Evolutionary conservation across 2,329 filamentous ascomycete species (phyloP).

Genomic region (Apiospora phragmitis): DNA sequence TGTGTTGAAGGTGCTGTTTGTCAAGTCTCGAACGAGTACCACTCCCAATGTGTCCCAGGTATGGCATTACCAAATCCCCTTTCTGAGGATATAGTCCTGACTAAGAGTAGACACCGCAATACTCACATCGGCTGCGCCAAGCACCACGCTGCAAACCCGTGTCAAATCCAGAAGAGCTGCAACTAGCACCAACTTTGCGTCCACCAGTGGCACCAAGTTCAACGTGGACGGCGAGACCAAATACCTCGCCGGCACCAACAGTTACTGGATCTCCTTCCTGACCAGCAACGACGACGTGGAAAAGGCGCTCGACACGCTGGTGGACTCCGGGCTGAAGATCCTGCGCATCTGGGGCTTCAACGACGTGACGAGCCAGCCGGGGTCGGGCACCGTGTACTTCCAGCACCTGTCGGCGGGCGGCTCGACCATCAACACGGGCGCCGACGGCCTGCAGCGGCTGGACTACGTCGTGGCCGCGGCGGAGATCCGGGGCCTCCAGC

Average conservation of each 20-base stretch:
- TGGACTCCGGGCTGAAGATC: slow-evolving; percentile 54
- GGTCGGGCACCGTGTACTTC: slow-evolving; percentile 46
- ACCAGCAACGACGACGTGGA: slow-evolving; percentile 56
- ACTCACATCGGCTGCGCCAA: neutral
- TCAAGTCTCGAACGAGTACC: slow-evolving; percentile 32
- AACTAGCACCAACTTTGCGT: slow-evolving; percentile 23
- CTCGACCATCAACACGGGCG: slow-evolving; percentile 62
- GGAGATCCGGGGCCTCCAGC: slow-evolving; percentile 59
- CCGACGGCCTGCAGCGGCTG: slow-evolving; percentile 62
- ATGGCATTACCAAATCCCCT: slow-evolving; percentile 12
- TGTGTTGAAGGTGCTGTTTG: slow-evolving; percentile 32
- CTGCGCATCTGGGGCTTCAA: slow-evolving; percentile 65
- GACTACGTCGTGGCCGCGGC: slow-evolving; percentile 64
- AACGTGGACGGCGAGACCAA: slow-evolving; percentile 42
- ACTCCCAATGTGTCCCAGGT: slow-evolving; percentile 37
- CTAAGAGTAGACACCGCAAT: slow-evolving; percentile 8
- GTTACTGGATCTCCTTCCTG: slow-evolving; percentile 54
- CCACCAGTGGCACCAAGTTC: slow-evolving; percentile 32
- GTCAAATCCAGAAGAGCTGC: slow-evolving; percentile 18
- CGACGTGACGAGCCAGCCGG: slow-evolving; percentile 48
- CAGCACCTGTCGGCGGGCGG: slow-evolving; percentile 51
- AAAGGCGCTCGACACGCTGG: slow-evolving; percentile 47
- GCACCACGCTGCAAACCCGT: slow-evolving; percentile 12
- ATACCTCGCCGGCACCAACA: slow-evolving; percentile 53
- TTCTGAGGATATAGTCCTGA: neutral